Evolutionary conservation across 352 stramenopile genomes (phyloP).

Genomic region (Phytophthora fragariae): DNA sequence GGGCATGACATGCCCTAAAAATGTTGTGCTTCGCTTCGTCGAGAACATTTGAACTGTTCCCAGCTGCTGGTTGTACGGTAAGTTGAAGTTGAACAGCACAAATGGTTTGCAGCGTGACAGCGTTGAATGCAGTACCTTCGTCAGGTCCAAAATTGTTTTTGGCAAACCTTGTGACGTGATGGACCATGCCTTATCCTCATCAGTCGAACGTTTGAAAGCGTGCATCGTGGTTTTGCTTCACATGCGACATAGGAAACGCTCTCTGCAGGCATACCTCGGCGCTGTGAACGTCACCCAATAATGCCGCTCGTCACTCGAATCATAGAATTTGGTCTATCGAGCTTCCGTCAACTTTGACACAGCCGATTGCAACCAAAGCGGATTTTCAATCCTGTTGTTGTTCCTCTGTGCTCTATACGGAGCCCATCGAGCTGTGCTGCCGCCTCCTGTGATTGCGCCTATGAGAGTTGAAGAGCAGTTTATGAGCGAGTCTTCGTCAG

Average conservation of each 20-base stretch:
- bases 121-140: too few species aligned
- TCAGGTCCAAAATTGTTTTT: neutral
- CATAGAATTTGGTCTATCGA: neutral
- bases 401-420: slow-evolving; percentile 34
- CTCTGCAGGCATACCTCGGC: neutral
- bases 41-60: too few species aligned
- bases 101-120: too few species aligned
- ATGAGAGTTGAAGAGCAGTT: slow-evolving; percentile 6
- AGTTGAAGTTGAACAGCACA: too few species aligned
- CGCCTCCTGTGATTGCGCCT: slow-evolving; percentile 27
- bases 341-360: neutral
- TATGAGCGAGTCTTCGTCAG: slow-evolving; percentile 24
- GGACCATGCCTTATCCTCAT: neutral
- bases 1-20: too few species aligned
- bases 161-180: neutral
- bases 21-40: too few species aligned
- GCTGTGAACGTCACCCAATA: neutral
- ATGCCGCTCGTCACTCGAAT: neutral
- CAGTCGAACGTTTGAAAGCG: neutral
- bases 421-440: slow-evolving; percentile 22
- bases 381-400: slow-evolving; percentile 30
- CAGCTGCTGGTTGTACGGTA: too few species aligned
- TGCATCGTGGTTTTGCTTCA: neutral
- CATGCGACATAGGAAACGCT: neutral
- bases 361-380: slow-evolving; percentile 8